Conservation (phyloP, 768 basidiomycete species). For the Pleurotus platypus region DNA sequence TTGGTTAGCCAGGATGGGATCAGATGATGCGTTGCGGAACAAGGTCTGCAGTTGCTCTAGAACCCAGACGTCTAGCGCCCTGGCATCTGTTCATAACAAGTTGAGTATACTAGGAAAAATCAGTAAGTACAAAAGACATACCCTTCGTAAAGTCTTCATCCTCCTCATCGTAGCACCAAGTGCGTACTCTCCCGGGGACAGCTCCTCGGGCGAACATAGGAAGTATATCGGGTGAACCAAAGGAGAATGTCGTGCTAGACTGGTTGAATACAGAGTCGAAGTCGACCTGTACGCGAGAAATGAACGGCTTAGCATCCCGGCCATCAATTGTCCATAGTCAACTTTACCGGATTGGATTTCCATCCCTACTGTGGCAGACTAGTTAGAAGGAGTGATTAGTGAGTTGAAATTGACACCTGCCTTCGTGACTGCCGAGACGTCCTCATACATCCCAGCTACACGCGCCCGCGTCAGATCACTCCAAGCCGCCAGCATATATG, state of each 20-base stretch:
- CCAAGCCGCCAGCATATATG: neutral
- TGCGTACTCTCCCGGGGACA: conserved; percentile 60
- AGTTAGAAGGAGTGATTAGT: conserved; percentile 7
- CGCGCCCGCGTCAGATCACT: neutral
- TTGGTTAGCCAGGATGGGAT: conserved; percentile 43
- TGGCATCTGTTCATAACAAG: conserved; percentile 52
- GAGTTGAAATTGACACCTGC: conserved; percentile 29
- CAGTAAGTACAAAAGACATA: conserved; percentile 12
- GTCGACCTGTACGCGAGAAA: conserved; percentile 44
- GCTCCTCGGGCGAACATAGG: conserved; percentile 86
- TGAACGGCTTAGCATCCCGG: conserved; percentile 1
- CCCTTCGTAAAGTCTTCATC: conserved; percentile 89
- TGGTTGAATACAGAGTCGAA: conserved; percentile 90
- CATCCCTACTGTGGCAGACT: conserved; percentile 51
- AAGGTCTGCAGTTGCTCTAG: conserved; percentile 62
- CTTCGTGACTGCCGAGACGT: conserved; percentile 85
- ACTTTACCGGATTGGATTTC: conserved; percentile 74
- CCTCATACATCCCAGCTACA: conserved; percentile 84
- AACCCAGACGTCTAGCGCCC: conserved; percentile 75
- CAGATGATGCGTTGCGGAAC: conserved; percentile 58
- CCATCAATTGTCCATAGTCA: no score
- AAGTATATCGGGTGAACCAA: conserved; percentile 85
- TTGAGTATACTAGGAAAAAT: neutral
- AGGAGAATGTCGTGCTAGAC: conserved; percentile 73
- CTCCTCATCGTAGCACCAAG: conserved; percentile 74